Percentiles rank a stretch among this genome's conserved stretches.
Conservation (phyloP, 1,284 basidiomycete species). For the Omphalotus olearius region DNA sequence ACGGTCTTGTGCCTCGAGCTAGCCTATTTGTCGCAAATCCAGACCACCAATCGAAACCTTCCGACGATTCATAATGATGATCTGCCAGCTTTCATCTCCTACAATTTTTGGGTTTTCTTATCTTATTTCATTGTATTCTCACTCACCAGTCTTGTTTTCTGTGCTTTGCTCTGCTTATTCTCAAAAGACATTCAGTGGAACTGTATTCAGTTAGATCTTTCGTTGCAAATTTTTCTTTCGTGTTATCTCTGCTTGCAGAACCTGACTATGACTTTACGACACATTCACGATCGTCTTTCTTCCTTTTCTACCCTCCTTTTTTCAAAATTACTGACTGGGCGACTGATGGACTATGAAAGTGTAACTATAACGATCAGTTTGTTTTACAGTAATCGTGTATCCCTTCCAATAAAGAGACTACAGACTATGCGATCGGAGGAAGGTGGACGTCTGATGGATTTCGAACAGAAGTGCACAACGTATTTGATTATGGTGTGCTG, state of each 20-base stretch:
- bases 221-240: neutral
- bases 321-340: neutral
- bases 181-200: neutral
- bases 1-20: slow-evolving; percentile 52
- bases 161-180: neutral
- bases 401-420: too few species aligned
- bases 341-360: too few species aligned
- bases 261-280: slow-evolving; percentile 6
- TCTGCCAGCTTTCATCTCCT: slow-evolving; percentile 1
- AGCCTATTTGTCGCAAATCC: slow-evolving; percentile 63
- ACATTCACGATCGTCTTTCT: slow-evolving; percentile 10
- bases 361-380: too few species aligned
- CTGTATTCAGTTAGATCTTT: neutral
- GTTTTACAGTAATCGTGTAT: too few species aligned
- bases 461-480: too few species aligned
- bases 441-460: too few species aligned
- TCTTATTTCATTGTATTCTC: neutral
- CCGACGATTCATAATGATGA: slow-evolving; percentile 24
- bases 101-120: slow-evolving; percentile 8
- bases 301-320: neutral
- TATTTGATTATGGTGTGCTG: too few species aligned
- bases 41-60: slow-evolving; percentile 32
- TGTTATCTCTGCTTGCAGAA: neutral
- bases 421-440: too few species aligned
- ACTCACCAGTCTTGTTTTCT: neutral